These are phyloP conservation scores for Camellia oleifera DNA, from an alignment of 179 eudicot genomes.

Conservation along the genomic window DNA sequence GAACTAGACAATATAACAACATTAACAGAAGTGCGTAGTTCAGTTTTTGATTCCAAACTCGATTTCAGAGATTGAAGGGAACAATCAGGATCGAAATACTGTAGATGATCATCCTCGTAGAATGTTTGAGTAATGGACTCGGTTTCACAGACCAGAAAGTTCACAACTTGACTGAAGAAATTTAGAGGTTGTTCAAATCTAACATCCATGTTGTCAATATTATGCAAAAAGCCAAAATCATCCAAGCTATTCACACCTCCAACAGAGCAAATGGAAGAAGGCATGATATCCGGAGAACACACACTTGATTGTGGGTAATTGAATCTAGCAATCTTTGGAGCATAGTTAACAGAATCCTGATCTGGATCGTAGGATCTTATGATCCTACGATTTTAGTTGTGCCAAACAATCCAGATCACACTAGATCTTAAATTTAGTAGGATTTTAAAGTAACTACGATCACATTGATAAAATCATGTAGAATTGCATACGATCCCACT, in stretches of 20 bases:
- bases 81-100: constrained; percentile 40
- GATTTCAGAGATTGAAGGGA: constrained; percentile 40
- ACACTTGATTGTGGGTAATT: constrained; percentile 7
- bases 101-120: constrained; percentile 48
- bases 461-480: too few species aligned
- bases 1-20: constrained; percentile 37
- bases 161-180: constrained; percentile 38
- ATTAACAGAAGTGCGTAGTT: constrained; percentile 40
- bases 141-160: constrained; percentile 44
- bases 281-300: constrained; percentile 9
- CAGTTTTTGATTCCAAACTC: constrained; percentile 35
- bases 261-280: constrained; percentile 23
- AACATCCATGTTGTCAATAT: constrained; percentile 44
- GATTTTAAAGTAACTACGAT: too few species aligned
- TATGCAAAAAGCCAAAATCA: constrained; percentile 37
- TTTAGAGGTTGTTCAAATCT: constrained; percentile 45
- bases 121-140: constrained; percentile 47
- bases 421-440: too few species aligned
- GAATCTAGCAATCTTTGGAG: constrained; percentile 12
- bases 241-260: constrained; percentile 34
- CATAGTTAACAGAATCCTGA: too few species aligned
- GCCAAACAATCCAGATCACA: too few species aligned
- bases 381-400: too few species aligned
- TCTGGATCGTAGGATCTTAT: too few species aligned
- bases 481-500: too few species aligned